A percentile compares a stretch with the other conserved stretches of the same genome.
Evolutionary conservation across 768 basidiomycete species (phyloP).

Genomic region (Gloeophyllum trabeum): DNA sequence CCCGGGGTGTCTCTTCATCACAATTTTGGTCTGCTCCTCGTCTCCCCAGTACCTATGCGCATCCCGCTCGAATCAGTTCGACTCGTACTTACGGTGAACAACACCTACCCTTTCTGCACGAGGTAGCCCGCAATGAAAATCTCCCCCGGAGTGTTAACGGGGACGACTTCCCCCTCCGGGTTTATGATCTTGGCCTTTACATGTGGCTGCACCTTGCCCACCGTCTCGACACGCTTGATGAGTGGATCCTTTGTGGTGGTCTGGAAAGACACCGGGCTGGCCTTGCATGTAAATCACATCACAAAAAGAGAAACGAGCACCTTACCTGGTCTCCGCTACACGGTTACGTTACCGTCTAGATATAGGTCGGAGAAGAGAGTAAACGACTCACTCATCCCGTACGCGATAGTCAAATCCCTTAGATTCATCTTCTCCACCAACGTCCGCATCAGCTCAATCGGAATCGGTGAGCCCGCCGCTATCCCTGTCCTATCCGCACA

Average conservation of each 20-base stretch:
- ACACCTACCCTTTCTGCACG: conserved; percentile 61
- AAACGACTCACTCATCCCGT: conserved; percentile 68
- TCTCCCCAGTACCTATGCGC: conserved; percentile 63
- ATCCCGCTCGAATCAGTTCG: not conserved
- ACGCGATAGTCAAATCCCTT: conserved; percentile 62
- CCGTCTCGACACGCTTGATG: conserved; percentile 70
- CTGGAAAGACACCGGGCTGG: conserved; percentile 77
- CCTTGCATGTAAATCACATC: not conserved
- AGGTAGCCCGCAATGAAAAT: conserved; percentile 66
- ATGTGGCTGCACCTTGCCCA: conserved; percentile 68
- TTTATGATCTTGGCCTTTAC: conserved; percentile 67
- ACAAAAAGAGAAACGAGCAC: not conserved
- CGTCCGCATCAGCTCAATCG: conserved; percentile 69
- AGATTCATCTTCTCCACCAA: conserved; percentile 61
- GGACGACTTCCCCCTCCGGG: conserved; percentile 44
- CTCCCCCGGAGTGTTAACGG: conserved; percentile 68
- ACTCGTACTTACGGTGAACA: not conserved
- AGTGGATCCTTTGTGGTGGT: conserved; percentile 59
- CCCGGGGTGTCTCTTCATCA: conserved; percentile 39
- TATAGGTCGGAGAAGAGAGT: not conserved
- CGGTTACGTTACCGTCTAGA: not conserved
- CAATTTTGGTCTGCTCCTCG: conserved; percentile 49
- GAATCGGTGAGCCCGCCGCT: conserved; percentile 70
- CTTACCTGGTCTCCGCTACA: conserved; percentile 17
- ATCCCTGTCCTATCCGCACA: conserved; percentile 54